phyloP scores from a whole-genome alignment of 768 basidiomycete species.

The Xerocomellus amylosporus region DNA sequence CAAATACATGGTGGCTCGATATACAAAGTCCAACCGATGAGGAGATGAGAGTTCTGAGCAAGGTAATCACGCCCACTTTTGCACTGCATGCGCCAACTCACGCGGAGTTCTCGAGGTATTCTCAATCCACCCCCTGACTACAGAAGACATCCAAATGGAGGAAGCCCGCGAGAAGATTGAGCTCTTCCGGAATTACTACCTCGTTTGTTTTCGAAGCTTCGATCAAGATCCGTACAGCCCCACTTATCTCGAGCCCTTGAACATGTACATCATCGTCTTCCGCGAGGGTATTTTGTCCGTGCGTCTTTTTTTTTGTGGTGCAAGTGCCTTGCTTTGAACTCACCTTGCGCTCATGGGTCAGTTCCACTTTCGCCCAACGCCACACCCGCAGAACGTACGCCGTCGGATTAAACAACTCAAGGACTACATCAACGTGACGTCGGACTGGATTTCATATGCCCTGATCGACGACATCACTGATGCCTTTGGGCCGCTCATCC shows the following conservation, averaged over 20 bases:
- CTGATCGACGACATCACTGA: conserved; percentile 99
- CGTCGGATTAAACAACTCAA: conserved; percentile 98
- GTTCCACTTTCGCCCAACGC: conserved; percentile 98
- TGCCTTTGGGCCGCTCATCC: conserved; percentile 97
- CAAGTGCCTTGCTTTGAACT: not conserved
- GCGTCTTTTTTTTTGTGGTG: conserved; percentile 28
- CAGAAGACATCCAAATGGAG: conserved; percentile 99
- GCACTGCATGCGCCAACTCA: not conserved
- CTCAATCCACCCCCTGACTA: conserved; percentile 94
- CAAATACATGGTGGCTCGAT: conserved; percentile 96
- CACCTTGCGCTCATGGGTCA: conserved; percentile 28
- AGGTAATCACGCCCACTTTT: conserved; percentile 46
- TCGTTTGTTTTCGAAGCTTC: conserved; percentile 98
- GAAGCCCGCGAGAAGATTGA: conserved; percentile 99
- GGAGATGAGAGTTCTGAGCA: conserved; percentile 96
- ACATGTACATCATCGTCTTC: conserved; percentile 99
- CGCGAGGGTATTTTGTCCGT: conserved; percentile 95
- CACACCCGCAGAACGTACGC: conserved; percentile 97
- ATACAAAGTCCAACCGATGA: conserved; percentile 92
- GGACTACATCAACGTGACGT: conserved; percentile 98
- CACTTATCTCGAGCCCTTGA: conserved; percentile 94
- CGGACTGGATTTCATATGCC: conserved; percentile 99
- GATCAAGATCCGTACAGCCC: conserved; percentile 98
- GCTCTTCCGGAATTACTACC: conserved; percentile 96
- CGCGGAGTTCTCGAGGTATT: conserved; percentile 64